Evolutionary conservation across 2,329 filamentous ascomycete genomes (phyloP), one percentile per base, ranked within the genome.

Genomic region (Arthrobotrys megalospora): DNA sequence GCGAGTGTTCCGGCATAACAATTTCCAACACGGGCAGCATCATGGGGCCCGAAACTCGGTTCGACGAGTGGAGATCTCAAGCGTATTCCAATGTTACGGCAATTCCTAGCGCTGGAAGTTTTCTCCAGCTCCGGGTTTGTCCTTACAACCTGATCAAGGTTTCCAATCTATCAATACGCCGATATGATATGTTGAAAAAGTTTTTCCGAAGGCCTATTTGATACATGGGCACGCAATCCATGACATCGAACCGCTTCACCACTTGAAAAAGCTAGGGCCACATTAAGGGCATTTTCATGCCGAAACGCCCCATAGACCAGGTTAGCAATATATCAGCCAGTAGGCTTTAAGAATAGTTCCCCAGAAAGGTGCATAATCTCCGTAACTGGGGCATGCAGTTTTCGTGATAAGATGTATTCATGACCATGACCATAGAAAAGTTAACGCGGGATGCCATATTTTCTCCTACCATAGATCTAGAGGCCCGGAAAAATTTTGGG

Each of bases 201-300:
- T 77, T 77, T 77, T 77, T 77, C 73, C 73, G 73, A 38, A 47
- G 7, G 32, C 32, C 16, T 48, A 21, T 75, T 28, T 19, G 12
- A 47, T 45, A 24, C 7, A 2, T 21, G 21, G 43, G 28, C 36
- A 32, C 24, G 21, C 6, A 55, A 58, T 64, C 41, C 19, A 38
- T 12, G 19, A 24, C 58, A 32, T 69, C 7, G 28, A 53, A 34
- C 16, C 24, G 19, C 12, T 68, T 62, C 36, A 63, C 34, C 47
- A 21, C 21, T 55, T 66, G 10, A 7, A 50, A 45, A 41, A 47
- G 45, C 65, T 60, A 28, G 48, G 58, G 16, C 66, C 66, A 47
- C 65, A 53, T 52, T 32, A 12, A 63, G 19, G 8, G 47, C n/a
- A 34, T 12, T 67, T 48, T 62, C 52, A 67, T 21, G 16, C 47